A percentile compares a stretch with the other conserved stretches of the same genome.
These are phyloP conservation scores for Lodderomyces margitis DNA, from an alignment of 1,139 yeast species.

Conservation along the genomic window DNA sequence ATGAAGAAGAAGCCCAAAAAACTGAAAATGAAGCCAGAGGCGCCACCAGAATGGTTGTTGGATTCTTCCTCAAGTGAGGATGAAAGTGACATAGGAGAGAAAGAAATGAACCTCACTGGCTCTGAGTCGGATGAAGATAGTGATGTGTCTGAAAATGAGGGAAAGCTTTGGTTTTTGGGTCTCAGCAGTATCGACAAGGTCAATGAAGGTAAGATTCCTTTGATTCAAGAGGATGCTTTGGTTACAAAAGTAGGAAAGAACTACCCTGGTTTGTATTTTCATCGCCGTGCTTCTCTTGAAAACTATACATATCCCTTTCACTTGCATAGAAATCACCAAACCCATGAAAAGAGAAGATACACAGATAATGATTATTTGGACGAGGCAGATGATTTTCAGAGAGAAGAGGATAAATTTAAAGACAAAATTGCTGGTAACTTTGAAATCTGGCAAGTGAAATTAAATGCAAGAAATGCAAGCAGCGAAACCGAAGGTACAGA, in stretches of 20 bases:
- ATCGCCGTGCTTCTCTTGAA: neutral
- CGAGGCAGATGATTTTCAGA: neutral
- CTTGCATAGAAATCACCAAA: neutral
- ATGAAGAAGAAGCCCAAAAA: conserved; percentile 3
- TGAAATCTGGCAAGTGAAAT: neutral
- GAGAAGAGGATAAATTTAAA: neutral
- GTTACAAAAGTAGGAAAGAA: conserved; percentile 7
- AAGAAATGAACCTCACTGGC: neutral
- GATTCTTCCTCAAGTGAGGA: conserved; percentile 4
- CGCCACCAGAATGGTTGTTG: conserved; percentile 4
- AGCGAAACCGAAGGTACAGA: neutral
- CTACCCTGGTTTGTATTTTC: conserved; percentile 6
- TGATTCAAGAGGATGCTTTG: conserved; percentile 4
- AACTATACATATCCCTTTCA: neutral
- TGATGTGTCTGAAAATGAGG: conserved; percentile 1
- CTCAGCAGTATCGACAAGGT: neutral
- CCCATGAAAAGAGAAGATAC: neutral
- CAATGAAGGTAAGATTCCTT: conserved; percentile 1
- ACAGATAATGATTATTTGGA: neutral
- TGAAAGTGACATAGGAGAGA: neutral
- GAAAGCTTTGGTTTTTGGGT: conserved; percentile 12
- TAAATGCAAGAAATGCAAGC: neutral
- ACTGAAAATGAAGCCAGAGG: conserved; percentile 3
- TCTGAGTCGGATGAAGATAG: conserved; percentile 3
- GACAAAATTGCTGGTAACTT: neutral